Base-by-base conservation (phyloP, 1,139 yeast species). In the Yamadazyma atlantica region DNA sequence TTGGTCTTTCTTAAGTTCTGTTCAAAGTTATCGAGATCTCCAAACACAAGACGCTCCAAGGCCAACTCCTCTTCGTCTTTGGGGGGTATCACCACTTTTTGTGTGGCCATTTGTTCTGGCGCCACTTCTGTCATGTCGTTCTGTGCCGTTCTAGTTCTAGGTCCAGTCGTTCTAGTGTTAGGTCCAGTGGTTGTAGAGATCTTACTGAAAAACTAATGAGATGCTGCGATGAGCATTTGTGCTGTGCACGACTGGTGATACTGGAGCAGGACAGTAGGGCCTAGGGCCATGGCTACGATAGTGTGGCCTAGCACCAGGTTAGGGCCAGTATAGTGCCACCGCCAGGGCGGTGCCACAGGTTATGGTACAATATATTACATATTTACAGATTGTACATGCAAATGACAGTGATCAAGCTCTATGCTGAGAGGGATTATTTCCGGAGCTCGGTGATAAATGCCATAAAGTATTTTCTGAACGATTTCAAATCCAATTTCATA, bases 1-100 rank as follows among this genome's bases (percentile, higher is more conserved):
- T 77, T 73, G 33, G 78, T 63, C 45, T 76, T 76, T 46, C 71
- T 75, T 55, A 86, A 68, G 45, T 81, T 85, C 32, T 66, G 58
- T 46, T 84, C 89, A 58, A 90, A 89, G 21, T 92, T 94, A 31
- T 81, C 82, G 2, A 73, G 54, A 57, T 92, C 97, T 15, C 98
- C 97, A 62, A 94, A 92, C 4, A 94, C 96, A 14, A 87, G 70
- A 57, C 79, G 85, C 47, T 90, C 96, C 35, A 92, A 73, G 40
- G 69, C 75, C 32, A 83, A 39, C 58, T 90, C 97, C 54, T 88
- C 96, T 37, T 77, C 84, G 57, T 86, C 95, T 50, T 92, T 89
- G 26, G 85, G 84, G 15, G 86, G 83, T 9, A 66, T 53, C 23
- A 51, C 63, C 14, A 71, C 61, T 9, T 61, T 58, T 18, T 65